phyloP scores from a whole-genome alignment of 2,329 filamentous ascomycete species.

The Neopestalotiopsis rosae region DNA sequence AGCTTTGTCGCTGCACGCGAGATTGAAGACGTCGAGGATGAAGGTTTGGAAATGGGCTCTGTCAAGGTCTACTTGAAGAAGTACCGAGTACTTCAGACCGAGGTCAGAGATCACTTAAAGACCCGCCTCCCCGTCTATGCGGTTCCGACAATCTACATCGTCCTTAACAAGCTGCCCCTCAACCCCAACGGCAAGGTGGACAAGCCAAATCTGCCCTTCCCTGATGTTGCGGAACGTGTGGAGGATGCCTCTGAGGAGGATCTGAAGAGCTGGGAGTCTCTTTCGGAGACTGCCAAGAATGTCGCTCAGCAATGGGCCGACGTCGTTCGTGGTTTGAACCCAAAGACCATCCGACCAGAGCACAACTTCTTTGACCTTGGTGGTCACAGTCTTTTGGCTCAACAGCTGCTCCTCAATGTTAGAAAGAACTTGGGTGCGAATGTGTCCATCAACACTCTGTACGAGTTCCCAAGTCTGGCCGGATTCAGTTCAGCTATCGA shows the following conservation, averaged over 20 bases:
- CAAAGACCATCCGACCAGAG: constrained; percentile 68
- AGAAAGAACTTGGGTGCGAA: constrained; percentile 48
- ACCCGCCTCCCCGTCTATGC: constrained; percentile 76
- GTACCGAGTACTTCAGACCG: constrained; percentile 52
- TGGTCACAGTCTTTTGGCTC: constrained; percentile 81
- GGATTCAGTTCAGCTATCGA: constrained; percentile 59
- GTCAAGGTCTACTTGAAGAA: constrained; percentile 48
- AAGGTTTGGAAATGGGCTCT: constrained; percentile 52
- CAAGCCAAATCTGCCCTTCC: constrained; percentile 80
- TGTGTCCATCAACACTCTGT: constrained; percentile 74
- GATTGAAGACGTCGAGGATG: constrained; percentile 60
- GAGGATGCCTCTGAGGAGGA: constrained; percentile 49
- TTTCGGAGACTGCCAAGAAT: constrained; percentile 63
- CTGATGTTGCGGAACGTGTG: constrained; percentile 71
- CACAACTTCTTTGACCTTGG: constrained; percentile 78
- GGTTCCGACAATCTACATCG: constrained; percentile 76
- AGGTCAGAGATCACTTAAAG: constrained; percentile 69
- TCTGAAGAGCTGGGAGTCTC: constrained; percentile 45
- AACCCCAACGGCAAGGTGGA: constrained; percentile 89
- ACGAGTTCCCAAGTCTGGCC: constrained; percentile 61
- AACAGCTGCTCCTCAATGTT: constrained; percentile 78
- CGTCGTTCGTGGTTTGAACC: constrained; percentile 70
- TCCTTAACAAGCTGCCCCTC: constrained; percentile 74
- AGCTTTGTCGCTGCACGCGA: constrained; percentile 65
- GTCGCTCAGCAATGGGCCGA: constrained; percentile 77